Base-by-base conservation (phyloP, 148 eudicot species). In the Persicaria tinctoria region DNA sequence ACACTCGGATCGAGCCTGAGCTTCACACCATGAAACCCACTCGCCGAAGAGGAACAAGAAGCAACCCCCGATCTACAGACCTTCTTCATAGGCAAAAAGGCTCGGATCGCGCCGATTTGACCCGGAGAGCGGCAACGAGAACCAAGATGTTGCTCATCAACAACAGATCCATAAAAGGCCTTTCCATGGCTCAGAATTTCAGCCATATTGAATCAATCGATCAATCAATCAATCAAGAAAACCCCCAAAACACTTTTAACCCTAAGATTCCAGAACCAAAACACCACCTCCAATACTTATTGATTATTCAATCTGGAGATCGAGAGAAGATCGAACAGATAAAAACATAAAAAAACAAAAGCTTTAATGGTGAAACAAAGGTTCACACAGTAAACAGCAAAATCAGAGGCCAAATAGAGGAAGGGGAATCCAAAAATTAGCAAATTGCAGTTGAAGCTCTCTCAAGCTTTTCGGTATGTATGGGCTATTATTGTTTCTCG, bases 11-110 rank as follows among this genome's bases (percentile, higher is more conserved):
- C 70, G 48, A 66, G 8, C 23, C 68, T 47, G 38, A 78, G 47
- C 77, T 81, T 80, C 14, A 79, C 66, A 64, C 89, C 86, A 68
- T 68, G 70, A 80, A 86, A 82, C 57, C 48, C 81, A 73, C 82
- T 80, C 73, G 14, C 74, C 74, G 62, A 57, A 79, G 78, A 76
- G 41, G 41, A 32, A 32, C 41, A 32, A 49, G 78, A 78, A 79
- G 56, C 69, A 17, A 62, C 74, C 66, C 68, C 68, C 55, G 78
- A 78, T 75, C n/a, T 78, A 2, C 81, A 68, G 16, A 66, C 57
- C 20, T 78, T 80, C 66, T 72, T 72, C 6, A 54, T 47, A 32
- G 81, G 54, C 78, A 82, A 27, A 74, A 56, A 38, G 16, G 74
- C 50, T 72, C 57, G 49, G 14, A 74, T 46, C 54, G 44, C 38